Base-by-base conservation (phyloP, 306 rosid species). In the Leucaena leucocephala region DNA sequence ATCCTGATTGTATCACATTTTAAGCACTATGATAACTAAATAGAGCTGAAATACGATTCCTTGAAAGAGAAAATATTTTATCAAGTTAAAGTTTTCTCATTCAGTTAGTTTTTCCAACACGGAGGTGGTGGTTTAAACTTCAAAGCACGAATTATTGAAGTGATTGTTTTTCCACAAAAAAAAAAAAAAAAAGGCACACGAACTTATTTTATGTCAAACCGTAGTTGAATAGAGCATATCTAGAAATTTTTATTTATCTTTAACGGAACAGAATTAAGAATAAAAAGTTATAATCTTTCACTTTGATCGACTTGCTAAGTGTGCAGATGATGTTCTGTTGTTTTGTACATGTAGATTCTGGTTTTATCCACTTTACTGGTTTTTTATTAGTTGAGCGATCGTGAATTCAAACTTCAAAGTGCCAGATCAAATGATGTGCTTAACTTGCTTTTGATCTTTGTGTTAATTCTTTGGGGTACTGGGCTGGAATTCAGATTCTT, bases 401-500 rank as follows among this genome's bases (percentile, higher is more conserved):
- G 39, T 76, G 48, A 46, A 63, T 63, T 63, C 27, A 34, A 34
- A 63, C 43, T 63, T 63, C 43, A 9, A 64, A 64, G 39, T 27
- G 27, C 48, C 33, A 16, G 27, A 38, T 19, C 4, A 19, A 36
- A 38, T 63, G 44, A 45, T 52, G 42, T 59, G 36, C 44, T 65
- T 27, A 27, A 27, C 27, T 27, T 49, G 54, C 49, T 10, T 69
- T 45, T 55, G 71, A 74, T 40, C n/a, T 57, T 42, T 54, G 42
- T 75, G 69, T 76, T 74, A 48, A 39, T 73, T 72, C 21, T 73
- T 42, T 69, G 49, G 11, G 61, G 43, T 71, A 27, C 75, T 65
- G 74, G 78, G 80, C 68, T 77, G 74, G 79, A 79, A 87, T 87
- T 82, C 89, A 94, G 98, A 86, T 92, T 94, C 88, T 84, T 90